phyloP scores from a whole-genome alignment of 768 basidiomycete genomes.

The Cantharellus cinnabarinus region DNA sequence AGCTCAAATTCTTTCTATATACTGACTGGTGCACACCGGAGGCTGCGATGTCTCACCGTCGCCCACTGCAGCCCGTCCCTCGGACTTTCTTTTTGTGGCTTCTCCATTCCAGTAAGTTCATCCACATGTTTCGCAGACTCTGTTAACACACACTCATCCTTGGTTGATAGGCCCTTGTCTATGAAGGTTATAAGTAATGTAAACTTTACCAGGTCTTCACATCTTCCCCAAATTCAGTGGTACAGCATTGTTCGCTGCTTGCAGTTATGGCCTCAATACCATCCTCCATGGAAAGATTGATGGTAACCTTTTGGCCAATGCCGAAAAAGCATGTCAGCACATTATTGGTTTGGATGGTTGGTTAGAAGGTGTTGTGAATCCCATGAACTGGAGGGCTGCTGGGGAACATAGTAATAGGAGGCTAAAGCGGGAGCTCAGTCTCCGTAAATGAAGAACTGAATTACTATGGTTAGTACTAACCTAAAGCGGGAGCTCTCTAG shows the following conservation, averaged over 20 bases:
- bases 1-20: constrained; percentile 40
- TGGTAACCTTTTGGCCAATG: background rate
- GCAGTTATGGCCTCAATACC: constrained; percentile 51
- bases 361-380: constrained; percentile 59
- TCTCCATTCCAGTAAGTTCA: constrained; percentile 47
- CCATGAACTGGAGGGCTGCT: constrained; percentile 27
- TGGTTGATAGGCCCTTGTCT: constrained; percentile 33
- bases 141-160: constrained; percentile 5
- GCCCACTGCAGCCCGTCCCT: constrained; percentile 33
- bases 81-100: constrained; percentile 68
- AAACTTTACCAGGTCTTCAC: constrained; percentile 35
- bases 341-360: constrained; percentile 27
- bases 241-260: constrained; percentile 53
- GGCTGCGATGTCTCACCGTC: constrained; percentile 68
- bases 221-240: constrained; percentile 51
- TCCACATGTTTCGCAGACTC: background rate
- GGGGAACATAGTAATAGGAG: constrained; percentile 36
- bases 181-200: constrained; percentile 50
- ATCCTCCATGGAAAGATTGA: constrained; percentile 1
- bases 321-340: background rate
- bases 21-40: constrained; percentile 40
- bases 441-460: too few relatives aligned
- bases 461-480: too few relatives aligned
- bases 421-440: too few relatives aligned
- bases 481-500: too few relatives aligned